phyloP scores from a whole-genome alignment of 176 grass and related monocot species.

The Triticum monococcum region DNA sequence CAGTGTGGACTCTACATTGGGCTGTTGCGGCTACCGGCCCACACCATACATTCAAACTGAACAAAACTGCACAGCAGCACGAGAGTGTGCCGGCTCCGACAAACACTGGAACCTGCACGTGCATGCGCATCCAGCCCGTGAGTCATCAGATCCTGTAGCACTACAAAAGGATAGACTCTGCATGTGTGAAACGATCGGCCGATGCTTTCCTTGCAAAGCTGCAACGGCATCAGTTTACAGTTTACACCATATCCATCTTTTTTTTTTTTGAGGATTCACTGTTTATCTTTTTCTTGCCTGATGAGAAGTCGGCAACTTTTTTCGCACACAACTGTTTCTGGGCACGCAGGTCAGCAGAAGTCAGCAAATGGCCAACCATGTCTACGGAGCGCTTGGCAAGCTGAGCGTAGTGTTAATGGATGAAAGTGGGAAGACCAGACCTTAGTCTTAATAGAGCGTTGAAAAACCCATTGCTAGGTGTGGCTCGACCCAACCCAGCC shows the following conservation, averaged over 20 bases:
- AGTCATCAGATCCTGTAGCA: neutral
- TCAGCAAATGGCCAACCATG: neutral
- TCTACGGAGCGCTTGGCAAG: neutral
- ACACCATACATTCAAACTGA: neutral
- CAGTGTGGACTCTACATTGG: neutral
- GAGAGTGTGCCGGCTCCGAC: neutral
- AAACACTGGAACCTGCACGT: neutral
- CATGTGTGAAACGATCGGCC: neutral
- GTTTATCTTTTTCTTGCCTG: too few relatives aligned
- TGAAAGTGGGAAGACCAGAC: neutral
- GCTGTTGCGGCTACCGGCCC: neutral
- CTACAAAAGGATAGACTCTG: neutral
- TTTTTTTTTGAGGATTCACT: too few relatives aligned
- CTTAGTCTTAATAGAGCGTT: neutral
- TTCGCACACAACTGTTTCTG: neutral
- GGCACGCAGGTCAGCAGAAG: neutral
- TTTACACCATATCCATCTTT: neutral
- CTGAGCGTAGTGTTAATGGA: neutral
- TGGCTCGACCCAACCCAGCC: neutral
- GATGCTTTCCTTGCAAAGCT: neutral
- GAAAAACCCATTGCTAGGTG: slow-evolving; percentile 20
- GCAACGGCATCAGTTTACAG: neutral
- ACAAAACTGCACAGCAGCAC: neutral
- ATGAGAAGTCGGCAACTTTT: neutral
- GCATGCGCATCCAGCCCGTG: neutral